These are phyloP conservation scores for Termitomyces sp. DNA, from an alignment of 768 basidiomycete genomes.

Conservation along the genomic window DNA sequence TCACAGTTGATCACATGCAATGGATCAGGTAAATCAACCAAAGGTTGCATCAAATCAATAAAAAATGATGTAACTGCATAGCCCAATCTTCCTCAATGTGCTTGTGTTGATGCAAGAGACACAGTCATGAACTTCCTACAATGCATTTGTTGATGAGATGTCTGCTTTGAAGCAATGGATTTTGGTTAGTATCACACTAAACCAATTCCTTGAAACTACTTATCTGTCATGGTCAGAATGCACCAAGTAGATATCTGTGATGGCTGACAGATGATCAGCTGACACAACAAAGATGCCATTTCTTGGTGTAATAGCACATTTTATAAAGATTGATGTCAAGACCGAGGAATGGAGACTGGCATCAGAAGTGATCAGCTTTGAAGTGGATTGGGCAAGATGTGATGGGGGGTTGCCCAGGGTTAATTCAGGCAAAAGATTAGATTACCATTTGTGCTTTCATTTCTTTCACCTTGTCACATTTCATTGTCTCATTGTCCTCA, in stretches of 20 bases:
- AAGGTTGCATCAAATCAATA: too few species aligned
- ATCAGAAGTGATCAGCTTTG: not conserved
- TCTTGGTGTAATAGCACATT: slow-evolving; percentile 17
- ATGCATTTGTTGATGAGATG: not conserved
- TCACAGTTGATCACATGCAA: not conserved
- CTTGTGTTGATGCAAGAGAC: not conserved
- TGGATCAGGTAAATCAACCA: too few species aligned
- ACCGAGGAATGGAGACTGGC: not conserved
- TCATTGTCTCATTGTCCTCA: too few species aligned
- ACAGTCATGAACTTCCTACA: not conserved
- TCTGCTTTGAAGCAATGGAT: not conserved
- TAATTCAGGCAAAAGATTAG: too few species aligned
- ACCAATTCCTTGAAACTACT: not conserved
- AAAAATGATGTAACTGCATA: too few species aligned
- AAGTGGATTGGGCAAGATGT: too few species aligned
- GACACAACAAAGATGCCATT: slow-evolving; percentile 13
- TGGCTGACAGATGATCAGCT: slow-evolving; percentile 16
- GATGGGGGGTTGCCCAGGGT: too few species aligned
- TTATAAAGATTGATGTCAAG: not conserved
- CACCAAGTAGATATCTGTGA: slow-evolving; percentile 17
- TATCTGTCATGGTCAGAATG: not conserved
- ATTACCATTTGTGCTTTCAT: too few species aligned
- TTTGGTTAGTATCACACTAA: not conserved
- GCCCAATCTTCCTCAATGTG: not conserved
- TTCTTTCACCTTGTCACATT: too few species aligned